phyloP scores from a whole-genome alignment of 176 grass and related monocot species.

The Miscanthus lutarioriparius region DNA sequence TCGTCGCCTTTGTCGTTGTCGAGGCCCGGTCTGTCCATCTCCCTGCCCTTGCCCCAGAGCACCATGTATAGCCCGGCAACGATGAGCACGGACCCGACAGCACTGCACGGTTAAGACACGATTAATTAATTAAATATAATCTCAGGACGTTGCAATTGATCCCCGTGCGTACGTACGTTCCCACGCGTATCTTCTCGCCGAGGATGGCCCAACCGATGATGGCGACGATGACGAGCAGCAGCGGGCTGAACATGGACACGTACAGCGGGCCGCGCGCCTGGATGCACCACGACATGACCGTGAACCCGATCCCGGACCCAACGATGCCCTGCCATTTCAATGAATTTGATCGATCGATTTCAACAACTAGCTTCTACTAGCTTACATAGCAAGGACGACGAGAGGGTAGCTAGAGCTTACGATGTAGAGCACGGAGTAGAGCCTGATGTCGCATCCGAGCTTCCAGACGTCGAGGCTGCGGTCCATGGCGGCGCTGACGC shows the following conservation, averaged over 20 bases:
- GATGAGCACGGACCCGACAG: conserved; percentile 61
- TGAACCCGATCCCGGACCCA: conserved; percentile 62
- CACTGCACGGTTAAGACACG: conserved; percentile 24
- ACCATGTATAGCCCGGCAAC: conserved; percentile 80
- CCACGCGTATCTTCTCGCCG: conserved; percentile 72
- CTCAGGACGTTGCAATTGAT: no score
- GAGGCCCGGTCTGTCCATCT: conserved; percentile 4
- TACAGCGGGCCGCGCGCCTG: conserved; percentile 68
- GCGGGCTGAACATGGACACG: conserved; percentile 96
- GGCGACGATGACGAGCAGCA: conserved; percentile 79
- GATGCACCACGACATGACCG: conserved; percentile 90
- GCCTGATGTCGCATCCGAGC: conserved; percentile 77
- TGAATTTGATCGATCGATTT: no score
- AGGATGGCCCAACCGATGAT: conserved; percentile 79
- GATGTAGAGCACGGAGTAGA: conserved; percentile 65
- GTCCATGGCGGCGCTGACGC: conserved; percentile 50
- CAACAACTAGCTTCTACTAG: no score
- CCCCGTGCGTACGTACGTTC: conserved; percentile 44
- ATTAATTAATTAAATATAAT: no score
- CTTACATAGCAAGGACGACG: no score
- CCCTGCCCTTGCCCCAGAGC: conserved; percentile 82
- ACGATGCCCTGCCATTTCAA: conserved; percentile 52
- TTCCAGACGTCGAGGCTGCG: conserved; percentile 57
- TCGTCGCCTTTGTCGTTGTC: background rate
- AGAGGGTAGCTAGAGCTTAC: conserved; percentile 18